phyloP scores from a whole-genome alignment of 2,329 filamentous ascomycete species.

The Amylocarpus encephaloides region DNA sequence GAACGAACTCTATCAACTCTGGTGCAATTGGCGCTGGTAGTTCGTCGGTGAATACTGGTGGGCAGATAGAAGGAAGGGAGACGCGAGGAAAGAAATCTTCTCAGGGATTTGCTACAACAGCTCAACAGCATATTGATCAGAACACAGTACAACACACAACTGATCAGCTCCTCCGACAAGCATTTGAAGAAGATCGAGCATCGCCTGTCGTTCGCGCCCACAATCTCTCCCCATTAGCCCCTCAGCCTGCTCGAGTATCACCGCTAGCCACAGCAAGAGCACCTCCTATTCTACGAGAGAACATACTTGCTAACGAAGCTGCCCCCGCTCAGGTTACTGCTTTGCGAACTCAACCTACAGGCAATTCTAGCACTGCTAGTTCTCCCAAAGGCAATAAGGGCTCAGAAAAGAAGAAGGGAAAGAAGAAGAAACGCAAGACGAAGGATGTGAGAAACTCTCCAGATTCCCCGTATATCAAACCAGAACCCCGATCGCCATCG shows the following conservation, averaged over 20 bases:
- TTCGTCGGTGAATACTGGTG: not conserved
- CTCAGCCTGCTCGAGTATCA: conserved; percentile 67
- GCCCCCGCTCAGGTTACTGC: conserved; percentile 49
- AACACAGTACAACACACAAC: conserved; percentile 32
- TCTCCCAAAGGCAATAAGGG: conserved; percentile 49
- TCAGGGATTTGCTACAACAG: not conserved
- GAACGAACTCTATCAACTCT: not conserved
- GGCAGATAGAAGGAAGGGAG: conserved; percentile 4
- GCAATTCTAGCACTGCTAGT: conserved; percentile 52
- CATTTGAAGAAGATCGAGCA: conserved; percentile 37
- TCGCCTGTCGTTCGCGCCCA: conserved; percentile 66
- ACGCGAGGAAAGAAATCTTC: not conserved
- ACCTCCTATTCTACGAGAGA: conserved; percentile 27
- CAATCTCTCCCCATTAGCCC: conserved; percentile 66
- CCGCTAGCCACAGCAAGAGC: conserved; percentile 44
- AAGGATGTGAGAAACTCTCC: conserved; percentile 37
- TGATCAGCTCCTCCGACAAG: conserved; percentile 35
- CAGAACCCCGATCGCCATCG: conserved; percentile 58
- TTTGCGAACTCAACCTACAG: conserved; percentile 42
- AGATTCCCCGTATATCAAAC: conserved; percentile 52
- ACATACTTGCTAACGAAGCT: conserved; percentile 22
- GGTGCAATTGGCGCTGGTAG: not conserved
- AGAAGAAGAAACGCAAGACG: conserved; percentile 46
- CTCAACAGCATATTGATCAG: conserved; percentile 33
- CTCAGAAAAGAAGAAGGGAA: conserved; percentile 39